phyloP scores from a whole-genome alignment of 176 grass and related monocot species.

The Olyra latifolia region DNA sequence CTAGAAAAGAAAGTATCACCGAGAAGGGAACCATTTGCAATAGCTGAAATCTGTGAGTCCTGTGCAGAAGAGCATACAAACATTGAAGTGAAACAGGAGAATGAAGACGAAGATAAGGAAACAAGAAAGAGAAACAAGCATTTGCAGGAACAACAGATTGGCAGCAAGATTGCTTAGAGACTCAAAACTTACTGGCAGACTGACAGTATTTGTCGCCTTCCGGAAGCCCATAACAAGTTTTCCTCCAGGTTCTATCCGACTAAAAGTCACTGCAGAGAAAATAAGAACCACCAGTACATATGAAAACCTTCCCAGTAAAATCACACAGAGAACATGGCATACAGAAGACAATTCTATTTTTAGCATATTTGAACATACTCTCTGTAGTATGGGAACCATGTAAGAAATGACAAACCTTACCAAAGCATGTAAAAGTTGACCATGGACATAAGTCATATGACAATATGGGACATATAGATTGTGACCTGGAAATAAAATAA shows the following conservation, averaged over 20 bases:
- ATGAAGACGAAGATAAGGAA: not conserved
- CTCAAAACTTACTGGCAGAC: constrained; percentile 66
- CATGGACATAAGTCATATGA: not conserved
- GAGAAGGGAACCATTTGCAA: constrained; percentile 83
- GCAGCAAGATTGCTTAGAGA: constrained; percentile 9
- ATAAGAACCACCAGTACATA: constrained; percentile 11
- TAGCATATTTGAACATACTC: constrained; percentile 16
- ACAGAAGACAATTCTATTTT: constrained; percentile 12
- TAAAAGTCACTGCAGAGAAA: constrained; percentile 87
- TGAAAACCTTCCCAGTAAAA: constrained; percentile 27
- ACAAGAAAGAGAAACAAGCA: constrained; percentile 24
- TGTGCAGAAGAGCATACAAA: constrained; percentile 45
- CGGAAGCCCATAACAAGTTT: constrained; percentile 99
- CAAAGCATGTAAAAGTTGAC: not conserved
- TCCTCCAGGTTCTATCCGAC: constrained; percentile 93
- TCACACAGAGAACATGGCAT: not conserved
- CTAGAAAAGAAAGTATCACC: constrained; percentile 69
- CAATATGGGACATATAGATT: not conserved
- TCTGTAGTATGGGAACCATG: constrained; percentile 4
- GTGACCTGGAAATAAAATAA: not conserved
- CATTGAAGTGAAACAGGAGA: not conserved
- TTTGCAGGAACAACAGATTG: constrained; percentile 3
- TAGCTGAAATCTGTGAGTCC: constrained; percentile 98
- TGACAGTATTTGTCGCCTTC: constrained; percentile 92
- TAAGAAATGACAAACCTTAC: constrained; percentile 25